Evolutionary conservation across 768 basidiomycete species (phyloP), one percentile per base, ranked within the genome.

Genomic region (Amanita polypyramis): DNA sequence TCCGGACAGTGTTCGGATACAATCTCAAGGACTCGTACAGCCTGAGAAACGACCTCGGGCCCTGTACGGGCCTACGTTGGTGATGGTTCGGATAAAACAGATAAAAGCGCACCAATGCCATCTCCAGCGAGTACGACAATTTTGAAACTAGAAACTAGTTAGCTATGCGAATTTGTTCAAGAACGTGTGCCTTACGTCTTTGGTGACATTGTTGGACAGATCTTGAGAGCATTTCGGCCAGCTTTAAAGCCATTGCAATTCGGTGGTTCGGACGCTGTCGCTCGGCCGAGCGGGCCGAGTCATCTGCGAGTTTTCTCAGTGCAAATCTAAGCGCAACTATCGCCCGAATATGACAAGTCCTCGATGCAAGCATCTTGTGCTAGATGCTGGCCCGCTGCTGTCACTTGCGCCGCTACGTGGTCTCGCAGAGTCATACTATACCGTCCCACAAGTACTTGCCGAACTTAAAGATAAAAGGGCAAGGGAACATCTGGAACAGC

Each of bases 51-150:
- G 25, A 99, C 93, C 58, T 94, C 91, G 23, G 96, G 96, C 21
- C 96, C 95, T 75, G 53, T 19, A 54, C 32, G 21, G 15, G 44
- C 40, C 29, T 43, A 55, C 50, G 58, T 51, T 25, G 17, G 29
- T 21, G 41, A 42, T 29, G 12, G 20, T 35, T 32, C 46, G 23
- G 37, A 7, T 45, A 23, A 14, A 23, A 39, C 36, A 44, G 41
- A 21, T 42, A 43, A 45, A 45, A 30, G 51, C 73, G 36, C 59
- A 91, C 94, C 95, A 57, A 99, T 98, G 52, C 96, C 96, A 66
- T 99, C 96, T 44, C 96, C 96, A n/a, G 85, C 82, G 36, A 99
- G 80, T 45, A 94, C 76, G 30, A 82, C 87, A 61, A 99, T 79
- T 53, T 82, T 83, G 66, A 87, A 96, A 46, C 93, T 94, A 56